Evolutionary conservation across 2,329 filamentous ascomycete genomes (phyloP), one percentile per base, ranked within the genome.

Genomic region (Pseudocercospora fijiensis): DNA sequence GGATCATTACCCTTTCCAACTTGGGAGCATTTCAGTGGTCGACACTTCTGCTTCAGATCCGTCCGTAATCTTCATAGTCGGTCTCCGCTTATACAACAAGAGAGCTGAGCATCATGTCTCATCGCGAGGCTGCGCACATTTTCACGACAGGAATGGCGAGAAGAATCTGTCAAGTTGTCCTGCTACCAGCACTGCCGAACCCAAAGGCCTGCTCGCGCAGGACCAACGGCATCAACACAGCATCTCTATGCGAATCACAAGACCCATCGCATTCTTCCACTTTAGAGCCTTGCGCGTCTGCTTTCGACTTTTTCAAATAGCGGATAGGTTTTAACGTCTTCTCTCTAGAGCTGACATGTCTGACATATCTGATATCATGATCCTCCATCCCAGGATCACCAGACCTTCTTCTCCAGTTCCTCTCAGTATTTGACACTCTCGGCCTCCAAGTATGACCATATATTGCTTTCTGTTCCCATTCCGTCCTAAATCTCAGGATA

Each of bases 341-440:
- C 27, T 45, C 55, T 4, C 16, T 8, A 8, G 24, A 24, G 22
- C 11, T 61, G 2, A 57, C 37, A 61, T 61, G 60, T 28, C 53
- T 61, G n/a, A 61, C 26, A 52, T 63, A 63, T n/a, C 5, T 24
- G 10, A 49, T 26, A 20, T 49, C 33, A 4, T 9, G 33, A 43
- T n/a, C 20, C 18, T 49, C 30, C 20, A 24, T 41, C 10, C 27
- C 30, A 5, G 13, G 2, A 11, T 49, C 45, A 4, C 56, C 61
- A 8, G 27, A 27, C 47, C 64, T 51, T 18, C 61, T 61, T 55
- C 58, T 62, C 61, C 41, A 53, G 52, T 66, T 66, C 56, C 55
- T 66, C 64, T 64, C 58, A 26, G 61, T 64, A 57, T 64, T 64
- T 41, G 58, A 64, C 6, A 66, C 55, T 30, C 64, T 66, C 24